A percentile compares a stretch with the other conserved stretches of the same genome.
These are phyloP conservation scores for Tylopilus sp. DNA, from an alignment of 1,284 basidiomycete genomes.

Conservation along the genomic window DNA sequence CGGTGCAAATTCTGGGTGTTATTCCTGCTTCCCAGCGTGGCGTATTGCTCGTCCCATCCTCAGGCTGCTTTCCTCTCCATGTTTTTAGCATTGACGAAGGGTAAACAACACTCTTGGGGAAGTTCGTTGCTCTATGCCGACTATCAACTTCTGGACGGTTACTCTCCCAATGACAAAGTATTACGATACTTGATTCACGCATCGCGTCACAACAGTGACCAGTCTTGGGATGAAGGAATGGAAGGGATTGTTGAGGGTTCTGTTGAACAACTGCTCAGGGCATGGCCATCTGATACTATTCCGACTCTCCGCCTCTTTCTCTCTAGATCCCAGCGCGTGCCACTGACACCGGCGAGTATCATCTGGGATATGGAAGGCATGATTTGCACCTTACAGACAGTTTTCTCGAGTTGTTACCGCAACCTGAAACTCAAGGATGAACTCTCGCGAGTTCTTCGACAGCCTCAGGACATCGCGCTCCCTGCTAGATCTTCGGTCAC, in stretches of 20 bases:
- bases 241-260: neutral
- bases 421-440: neutral
- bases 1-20: neutral
- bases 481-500: too few relatives aligned
- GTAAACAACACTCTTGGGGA: neutral
- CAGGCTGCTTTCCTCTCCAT: neutral
- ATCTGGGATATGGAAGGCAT: neutral
- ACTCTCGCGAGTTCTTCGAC: neutral
- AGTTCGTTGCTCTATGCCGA: neutral
- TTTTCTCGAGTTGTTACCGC: neutral
- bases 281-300: neutral
- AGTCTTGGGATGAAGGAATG: too few relatives aligned
- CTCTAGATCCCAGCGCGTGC: too few relatives aligned
- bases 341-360: too few relatives aligned
- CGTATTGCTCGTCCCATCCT: neutral
- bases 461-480: neutral
- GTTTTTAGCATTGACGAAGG: neutral
- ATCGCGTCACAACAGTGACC: too few relatives aligned
- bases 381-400: neutral
- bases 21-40: neutral
- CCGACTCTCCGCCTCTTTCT: neutral
- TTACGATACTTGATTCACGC: neutral
- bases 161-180: neutral
- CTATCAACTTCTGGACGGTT: neutral
- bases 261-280: neutral